Evolutionary conservation across 1,284 basidiomycete genomes (phyloP).

Genomic region (Tilletia indica): DNA sequence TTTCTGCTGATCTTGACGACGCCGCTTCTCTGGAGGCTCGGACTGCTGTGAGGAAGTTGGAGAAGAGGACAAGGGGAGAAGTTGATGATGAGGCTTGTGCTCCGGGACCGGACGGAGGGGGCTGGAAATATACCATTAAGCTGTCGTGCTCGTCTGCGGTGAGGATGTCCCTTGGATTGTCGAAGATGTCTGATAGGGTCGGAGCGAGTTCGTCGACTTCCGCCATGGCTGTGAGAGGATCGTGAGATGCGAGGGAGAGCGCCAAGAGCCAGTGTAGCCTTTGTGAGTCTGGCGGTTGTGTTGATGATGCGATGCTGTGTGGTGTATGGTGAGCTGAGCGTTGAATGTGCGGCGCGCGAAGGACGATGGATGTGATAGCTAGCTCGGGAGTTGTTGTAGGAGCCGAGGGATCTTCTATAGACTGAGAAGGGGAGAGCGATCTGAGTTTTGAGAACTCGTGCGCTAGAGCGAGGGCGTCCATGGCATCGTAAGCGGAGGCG

Average conservation of each 20-base stretch:
- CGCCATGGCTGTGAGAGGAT: not conserved
- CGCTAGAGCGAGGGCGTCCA: not conserved
- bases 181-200: not conserved
- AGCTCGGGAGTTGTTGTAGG: not conserved
- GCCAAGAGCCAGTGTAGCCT: not conserved
- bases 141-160: not conserved
- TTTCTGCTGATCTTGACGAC: not conserved
- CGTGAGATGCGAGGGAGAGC: conserved; percentile 4
- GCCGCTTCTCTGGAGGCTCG: not conserved
- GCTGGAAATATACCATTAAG: not conserved
- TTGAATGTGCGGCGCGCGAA: not conserved
- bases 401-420: not conserved
- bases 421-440: not conserved
- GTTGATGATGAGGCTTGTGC: no score
- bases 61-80: not conserved
- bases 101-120: no score
- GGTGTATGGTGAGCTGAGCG: no score
- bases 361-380: not conserved
- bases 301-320: not conserved
- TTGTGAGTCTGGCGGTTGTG: not conserved
- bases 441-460: conserved; percentile 4
- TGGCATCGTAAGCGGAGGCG: not conserved
- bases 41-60: not conserved
- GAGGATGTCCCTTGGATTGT: not conserved
- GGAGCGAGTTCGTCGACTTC: not conserved